phyloP scores from a whole-genome alignment of 805 yeast genomes.

The Komagataella pseudopastoris region DNA sequence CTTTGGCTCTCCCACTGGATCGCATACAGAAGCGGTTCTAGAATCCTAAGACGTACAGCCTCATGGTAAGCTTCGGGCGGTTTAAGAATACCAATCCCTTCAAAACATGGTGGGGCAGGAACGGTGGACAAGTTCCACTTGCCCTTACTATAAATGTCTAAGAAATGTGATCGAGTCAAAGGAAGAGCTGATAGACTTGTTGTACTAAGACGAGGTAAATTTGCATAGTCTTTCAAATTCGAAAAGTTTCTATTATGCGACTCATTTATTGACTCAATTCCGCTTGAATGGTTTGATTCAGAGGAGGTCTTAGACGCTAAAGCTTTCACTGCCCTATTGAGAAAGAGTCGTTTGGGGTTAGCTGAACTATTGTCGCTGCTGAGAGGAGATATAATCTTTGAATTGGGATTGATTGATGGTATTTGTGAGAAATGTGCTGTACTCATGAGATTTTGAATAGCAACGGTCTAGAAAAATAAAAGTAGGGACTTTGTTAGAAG shows the following conservation, averaged over 20 bases:
- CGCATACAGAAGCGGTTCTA: conserved; percentile 21
- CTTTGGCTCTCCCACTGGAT: conserved; percentile 35
- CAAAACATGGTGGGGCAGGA: conserved; percentile 40
- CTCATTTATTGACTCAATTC: not conserved
- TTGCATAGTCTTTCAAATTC: not conserved
- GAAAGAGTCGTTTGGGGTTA: not conserved
- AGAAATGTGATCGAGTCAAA: conserved; percentile 35
- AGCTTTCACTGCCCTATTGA: not conserved
- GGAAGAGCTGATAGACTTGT: conserved; percentile 14
- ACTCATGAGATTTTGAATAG: not conserved
- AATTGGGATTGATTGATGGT: not conserved
- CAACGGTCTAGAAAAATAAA: not conserved
- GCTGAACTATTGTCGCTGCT: not conserved
- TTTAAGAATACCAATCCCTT: conserved; percentile 30
- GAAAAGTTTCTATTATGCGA: not conserved
- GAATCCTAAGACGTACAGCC: conserved; percentile 25
- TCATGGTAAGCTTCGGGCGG: conserved; percentile 53
- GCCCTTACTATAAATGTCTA: conserved; percentile 43
- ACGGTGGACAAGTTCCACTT: conserved; percentile 42
- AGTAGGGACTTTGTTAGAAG: not conserved
- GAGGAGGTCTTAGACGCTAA: not conserved
- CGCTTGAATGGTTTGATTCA: not conserved
- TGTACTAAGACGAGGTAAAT: not conserved
- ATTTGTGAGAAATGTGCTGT: not conserved
- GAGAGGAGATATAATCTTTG: not conserved